phyloP scores from a whole-genome alignment of 2,329 filamentous ascomycete genomes.

The Akanthomyces muscarius region DNA sequence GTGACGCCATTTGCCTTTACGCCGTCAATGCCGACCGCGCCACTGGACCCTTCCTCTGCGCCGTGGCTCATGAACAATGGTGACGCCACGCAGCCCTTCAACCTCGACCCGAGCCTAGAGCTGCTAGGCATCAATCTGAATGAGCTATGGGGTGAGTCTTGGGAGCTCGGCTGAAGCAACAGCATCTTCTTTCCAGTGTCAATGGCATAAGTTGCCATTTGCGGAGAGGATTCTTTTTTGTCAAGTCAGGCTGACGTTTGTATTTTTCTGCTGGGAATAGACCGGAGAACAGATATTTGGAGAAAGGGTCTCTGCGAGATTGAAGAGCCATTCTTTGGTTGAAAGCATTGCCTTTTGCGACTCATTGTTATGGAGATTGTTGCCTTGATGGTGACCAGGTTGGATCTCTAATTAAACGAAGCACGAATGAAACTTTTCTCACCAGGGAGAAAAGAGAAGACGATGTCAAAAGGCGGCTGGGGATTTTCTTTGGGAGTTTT shows the following conservation, averaged over 20 bases:
- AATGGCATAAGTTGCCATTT: background rate
- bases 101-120: constrained; percentile 52
- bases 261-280: constrained; percentile 1
- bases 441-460: background rate
- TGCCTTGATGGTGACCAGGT: background rate
- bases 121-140: constrained; percentile 51
- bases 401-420: background rate
- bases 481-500: background rate
- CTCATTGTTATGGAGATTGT: background rate
- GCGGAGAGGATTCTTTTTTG: background rate
- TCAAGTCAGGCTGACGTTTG: constrained; percentile 9
- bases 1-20: constrained; percentile 40
- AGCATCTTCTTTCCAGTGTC: background rate
- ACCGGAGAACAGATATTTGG: constrained; percentile 15
- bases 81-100: constrained; percentile 37
- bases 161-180: constrained; percentile 36
- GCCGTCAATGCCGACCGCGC: constrained; percentile 32
- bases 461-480: background rate
- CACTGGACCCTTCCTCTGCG: constrained; percentile 32
- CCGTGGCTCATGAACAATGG: constrained; percentile 31
- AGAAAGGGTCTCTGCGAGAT: constrained; percentile 16
- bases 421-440: background rate
- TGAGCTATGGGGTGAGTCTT: constrained; percentile 52
- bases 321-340: constrained; percentile 13
- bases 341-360: background rate